These are phyloP conservation scores for Globisporangium carolinianum DNA, from an alignment of 352 stramenopile genomes.

Conservation along the genomic window DNA sequence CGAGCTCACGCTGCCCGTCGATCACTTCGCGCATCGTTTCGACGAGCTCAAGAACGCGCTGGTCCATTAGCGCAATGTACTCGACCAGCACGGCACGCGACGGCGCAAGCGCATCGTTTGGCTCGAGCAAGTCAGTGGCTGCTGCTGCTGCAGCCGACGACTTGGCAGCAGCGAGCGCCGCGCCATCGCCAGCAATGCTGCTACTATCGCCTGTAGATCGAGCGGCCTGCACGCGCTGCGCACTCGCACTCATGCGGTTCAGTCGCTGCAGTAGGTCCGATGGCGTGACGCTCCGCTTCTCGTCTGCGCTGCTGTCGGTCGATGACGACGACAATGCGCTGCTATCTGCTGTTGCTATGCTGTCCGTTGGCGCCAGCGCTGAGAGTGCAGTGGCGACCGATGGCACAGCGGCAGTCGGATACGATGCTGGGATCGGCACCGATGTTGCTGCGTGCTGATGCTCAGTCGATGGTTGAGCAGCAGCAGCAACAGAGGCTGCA, in stretches of 20 bases:
- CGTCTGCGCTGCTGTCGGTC: neutral
- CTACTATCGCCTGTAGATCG: no score
- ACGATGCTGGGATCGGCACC: conserved; percentile 5
- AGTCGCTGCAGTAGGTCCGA: neutral
- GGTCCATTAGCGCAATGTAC: conserved; percentile 60
- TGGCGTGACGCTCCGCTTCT: no score
- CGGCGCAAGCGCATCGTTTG: conserved; percentile 9
- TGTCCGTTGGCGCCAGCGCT: neutral
- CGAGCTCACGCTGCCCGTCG: conserved; percentile 61
- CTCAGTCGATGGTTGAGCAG: neutral
- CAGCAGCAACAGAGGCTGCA: conserved; percentile 1
- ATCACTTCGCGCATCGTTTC: conserved; percentile 73
- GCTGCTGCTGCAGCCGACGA: neutral
- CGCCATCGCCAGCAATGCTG: no score
- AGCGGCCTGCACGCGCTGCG: neutral
- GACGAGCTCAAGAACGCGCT: conserved; percentile 66
- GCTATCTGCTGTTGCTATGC: no score
- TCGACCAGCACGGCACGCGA: conserved; percentile 37
- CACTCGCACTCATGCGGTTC: conserved; percentile 4
- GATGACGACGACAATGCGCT: neutral
- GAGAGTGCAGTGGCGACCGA: neutral
- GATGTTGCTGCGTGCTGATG: neutral
- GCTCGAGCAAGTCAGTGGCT: neutral
- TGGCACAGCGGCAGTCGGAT: neutral
- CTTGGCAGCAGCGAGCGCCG: neutral